A percentile compares a stretch with the other conserved stretches of the same genome.
Conservation (phyloP, 108 stramenopile genomes). For the Cyclotella kingstonii region DNA sequence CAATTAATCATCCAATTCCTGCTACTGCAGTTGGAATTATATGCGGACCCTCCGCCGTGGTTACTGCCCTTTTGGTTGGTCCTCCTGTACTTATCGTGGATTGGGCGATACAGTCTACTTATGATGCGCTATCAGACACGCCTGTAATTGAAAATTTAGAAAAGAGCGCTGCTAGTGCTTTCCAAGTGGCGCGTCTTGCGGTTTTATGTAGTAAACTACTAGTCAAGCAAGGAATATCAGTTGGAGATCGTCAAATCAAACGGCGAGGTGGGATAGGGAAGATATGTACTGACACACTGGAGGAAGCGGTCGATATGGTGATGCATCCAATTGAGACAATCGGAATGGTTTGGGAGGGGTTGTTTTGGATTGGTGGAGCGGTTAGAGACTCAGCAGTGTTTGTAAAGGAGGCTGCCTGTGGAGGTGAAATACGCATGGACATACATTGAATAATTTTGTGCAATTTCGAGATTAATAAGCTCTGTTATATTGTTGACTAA, state of each 20-base stretch:
- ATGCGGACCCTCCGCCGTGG: constrained; percentile 67
- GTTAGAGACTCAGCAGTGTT: constrained; percentile 33
- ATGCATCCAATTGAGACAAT: constrained; percentile 76
- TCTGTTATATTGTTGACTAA: no score
- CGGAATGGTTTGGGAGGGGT: constrained; percentile 59
- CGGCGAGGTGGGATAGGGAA: constrained; percentile 69
- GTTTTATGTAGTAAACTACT: constrained; percentile 52
- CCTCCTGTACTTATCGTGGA: constrained; percentile 62
- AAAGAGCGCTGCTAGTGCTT: constrained; percentile 58
- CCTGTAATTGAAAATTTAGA: constrained; percentile 57
- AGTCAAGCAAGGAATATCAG: constrained; percentile 53
- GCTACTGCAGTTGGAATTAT: constrained; percentile 66
- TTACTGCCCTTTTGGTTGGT: constrained; percentile 55
- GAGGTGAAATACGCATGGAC: constrained; percentile 15
- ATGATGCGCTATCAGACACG: constrained; percentile 55
- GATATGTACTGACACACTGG: constrained; percentile 54
- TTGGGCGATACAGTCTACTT: constrained; percentile 59
- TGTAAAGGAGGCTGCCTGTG: constrained; percentile 30
- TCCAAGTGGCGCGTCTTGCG: constrained; percentile 58
- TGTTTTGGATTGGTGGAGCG: constrained; percentile 54
- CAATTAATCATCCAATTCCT: constrained; percentile 54
- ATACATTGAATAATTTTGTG: constrained; percentile 8
- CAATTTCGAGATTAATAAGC: no score
- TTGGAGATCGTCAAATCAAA: constrained; percentile 63
- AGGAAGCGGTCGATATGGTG: constrained; percentile 55